Evolutionary conservation across 116 monocot genomes (phyloP).

Genomic region (Phalaenopsis hybrid): DNA sequence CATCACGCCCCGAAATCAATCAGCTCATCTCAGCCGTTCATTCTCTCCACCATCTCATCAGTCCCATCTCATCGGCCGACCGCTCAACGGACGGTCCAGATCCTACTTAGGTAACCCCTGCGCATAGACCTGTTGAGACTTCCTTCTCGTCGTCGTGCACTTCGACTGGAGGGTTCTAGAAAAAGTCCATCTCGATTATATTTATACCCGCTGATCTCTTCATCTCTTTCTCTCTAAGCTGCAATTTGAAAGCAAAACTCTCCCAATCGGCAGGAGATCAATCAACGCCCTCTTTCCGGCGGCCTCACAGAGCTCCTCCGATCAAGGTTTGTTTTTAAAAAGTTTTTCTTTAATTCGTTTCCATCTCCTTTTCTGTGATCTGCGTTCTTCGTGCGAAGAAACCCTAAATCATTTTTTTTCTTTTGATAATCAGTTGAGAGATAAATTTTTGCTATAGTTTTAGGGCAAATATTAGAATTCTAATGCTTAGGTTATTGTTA

Average conservation of each 20-base stretch:
- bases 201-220: not conserved
- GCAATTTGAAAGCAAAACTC: not conserved
- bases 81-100: not conserved
- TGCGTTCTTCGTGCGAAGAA: not conserved
- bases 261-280: not conserved
- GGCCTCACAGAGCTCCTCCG: not conserved
- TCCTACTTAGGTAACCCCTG: not conserved
- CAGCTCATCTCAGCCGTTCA: not conserved
- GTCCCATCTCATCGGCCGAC: not conserved
- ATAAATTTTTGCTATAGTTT: not conserved
- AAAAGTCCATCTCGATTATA: conserved; percentile 2
- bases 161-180: conserved; percentile 23
- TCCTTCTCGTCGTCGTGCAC: not conserved
- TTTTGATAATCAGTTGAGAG: not conserved
- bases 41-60: not conserved
- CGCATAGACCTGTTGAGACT: not conserved
- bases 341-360: not conserved
- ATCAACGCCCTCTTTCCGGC: not conserved
- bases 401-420: not conserved
- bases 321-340: not conserved
- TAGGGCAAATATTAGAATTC: not conserved
- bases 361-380: not conserved
- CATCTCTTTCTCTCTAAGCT: not conserved
- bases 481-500: not conserved
- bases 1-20: not conserved